Percentiles rank a stretch among this genome's conserved stretches.
Evolutionary conservation across 2,329 filamentous ascomycete species (phyloP).

Genomic region (Knoxdaviesia capensis): DNA sequence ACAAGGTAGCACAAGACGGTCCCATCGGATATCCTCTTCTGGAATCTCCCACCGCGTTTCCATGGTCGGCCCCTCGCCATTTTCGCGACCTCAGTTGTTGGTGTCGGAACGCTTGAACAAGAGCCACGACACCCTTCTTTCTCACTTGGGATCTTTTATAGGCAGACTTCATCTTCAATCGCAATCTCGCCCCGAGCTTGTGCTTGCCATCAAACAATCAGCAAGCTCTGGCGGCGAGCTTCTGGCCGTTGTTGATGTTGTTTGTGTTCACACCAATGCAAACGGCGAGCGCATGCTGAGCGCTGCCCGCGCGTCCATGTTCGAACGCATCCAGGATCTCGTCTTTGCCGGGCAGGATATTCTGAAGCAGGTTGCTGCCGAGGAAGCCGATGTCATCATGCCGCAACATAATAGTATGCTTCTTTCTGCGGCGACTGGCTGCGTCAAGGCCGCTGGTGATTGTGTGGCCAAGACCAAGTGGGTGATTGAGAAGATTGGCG

Average conservation of each 20-base stretch:
- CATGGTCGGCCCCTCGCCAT: conserved; percentile 43
- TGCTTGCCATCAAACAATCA: conserved; percentile 64
- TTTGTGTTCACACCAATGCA: conserved; percentile 57
- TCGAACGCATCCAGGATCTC: conserved; percentile 58
- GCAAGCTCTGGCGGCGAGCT: conserved; percentile 65
- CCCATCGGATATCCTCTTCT: conserved; percentile 26
- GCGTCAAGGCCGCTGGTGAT: conserved; percentile 77
- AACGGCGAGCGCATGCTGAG: conserved; percentile 42
- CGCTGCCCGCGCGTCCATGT: conserved; percentile 55
- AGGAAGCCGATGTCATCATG: conserved; percentile 60
- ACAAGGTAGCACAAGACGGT: conserved; percentile 15
- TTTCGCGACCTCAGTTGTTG: conserved; percentile 44
- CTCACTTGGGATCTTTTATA: conserved; percentile 82
- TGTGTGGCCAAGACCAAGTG: conserved; percentile 74
- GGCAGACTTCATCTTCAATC: conserved; percentile 77
- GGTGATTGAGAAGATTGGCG: conserved; percentile 73
- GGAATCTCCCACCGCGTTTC: conserved; percentile 56
- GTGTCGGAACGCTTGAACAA: conserved; percentile 65
- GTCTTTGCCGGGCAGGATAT: conserved; percentile 67
- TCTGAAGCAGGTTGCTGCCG: conserved; percentile 45
- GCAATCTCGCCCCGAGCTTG: conserved; percentile 69
- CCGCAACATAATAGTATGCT: conserved; percentile 60
- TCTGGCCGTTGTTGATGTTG: conserved; percentile 59
- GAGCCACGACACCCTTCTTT: conserved; percentile 75
- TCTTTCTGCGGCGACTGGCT: conserved; percentile 62